Percentiles rank a stretch among this genome's conserved stretches.
These are phyloP conservation scores for Pterocarpus santalinus DNA, from an alignment of 306 rosid genomes.

Conservation along the genomic window DNA sequence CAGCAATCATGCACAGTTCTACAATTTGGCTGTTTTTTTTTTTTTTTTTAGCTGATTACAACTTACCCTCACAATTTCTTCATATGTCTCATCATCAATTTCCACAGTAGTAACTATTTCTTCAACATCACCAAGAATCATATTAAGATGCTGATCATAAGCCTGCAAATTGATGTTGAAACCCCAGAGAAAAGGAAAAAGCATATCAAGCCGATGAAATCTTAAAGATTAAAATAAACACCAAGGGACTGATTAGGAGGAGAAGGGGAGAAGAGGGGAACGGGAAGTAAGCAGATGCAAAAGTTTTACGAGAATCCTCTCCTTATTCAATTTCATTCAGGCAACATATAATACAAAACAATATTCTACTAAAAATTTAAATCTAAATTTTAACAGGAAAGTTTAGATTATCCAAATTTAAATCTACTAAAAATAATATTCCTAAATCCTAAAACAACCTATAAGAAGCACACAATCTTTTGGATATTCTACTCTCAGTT, in stretches of 20 bases:
- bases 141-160: conserved; percentile 98
- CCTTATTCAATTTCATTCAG: neutral
- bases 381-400: neutral
- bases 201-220: neutral
- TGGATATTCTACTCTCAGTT: neutral
- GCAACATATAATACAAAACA: conserved; percentile 8
- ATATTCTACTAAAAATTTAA: neutral
- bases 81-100: conserved; percentile 97
- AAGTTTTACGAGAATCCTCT: neutral
- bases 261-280: neutral
- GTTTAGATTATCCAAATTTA: conserved; percentile 16
- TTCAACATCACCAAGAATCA: conserved; percentile 99
- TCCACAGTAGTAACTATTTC: conserved; percentile 93
- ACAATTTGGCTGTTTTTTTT: neutral
- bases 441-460: neutral
- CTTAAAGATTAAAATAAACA: conserved; percentile 22
- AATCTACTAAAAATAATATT: neutral
- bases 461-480: neutral
- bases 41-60: neutral
- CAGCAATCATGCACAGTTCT: neutral
- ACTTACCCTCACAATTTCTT: conserved; percentile 99
- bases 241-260: neutral
- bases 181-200: conserved; percentile 19
- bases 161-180: conserved; percentile 72
- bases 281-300: neutral